Evolutionary conservation across 257 asterid species (phyloP), one percentile per base, ranked within the genome.

Genomic region (Pogostemon cablin): DNA sequence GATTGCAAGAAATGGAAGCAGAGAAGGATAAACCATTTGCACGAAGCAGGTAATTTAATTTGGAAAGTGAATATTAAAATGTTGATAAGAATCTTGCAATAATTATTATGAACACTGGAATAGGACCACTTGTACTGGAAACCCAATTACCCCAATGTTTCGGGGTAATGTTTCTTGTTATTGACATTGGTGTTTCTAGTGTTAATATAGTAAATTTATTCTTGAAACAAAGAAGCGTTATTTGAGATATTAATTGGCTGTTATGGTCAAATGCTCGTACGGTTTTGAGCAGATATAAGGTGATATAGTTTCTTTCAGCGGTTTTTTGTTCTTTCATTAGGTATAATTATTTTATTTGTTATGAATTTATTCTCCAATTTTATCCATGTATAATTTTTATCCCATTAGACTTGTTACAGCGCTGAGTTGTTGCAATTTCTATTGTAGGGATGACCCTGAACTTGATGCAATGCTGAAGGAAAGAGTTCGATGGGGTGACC

Each of bases 21-120:
- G 97, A 93, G 87, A 93, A 85, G 86, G 86, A 89, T n/a, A 89
- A 85, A 77, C 99, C 97, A 17, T 93, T 93, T 86, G 96, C 99
- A 34, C 84, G 99, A 69, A 84, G 70, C 91, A 90, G 96, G 97
- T 90, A 77, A 59, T 55, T 9, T 32, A 38, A 3, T 61, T 58
- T 47, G 63, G 34, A 72, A 25, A 40, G 9, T 70, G 5, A 42
- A 44, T 48, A 9, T 43, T 15, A 34, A 35, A 20, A 54, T 50
- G 43, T 40, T 54, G 55, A 39, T 9, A 25, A 67, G 54, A 42
- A 40, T n/a, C 43, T n/a, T 38, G 39, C 54, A 64, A 9, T 41
- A 44, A 15, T 46, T 44, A 37, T 53, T 20, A 67, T 40, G 50
- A 40, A 64, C 41, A n/a, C 46, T 59, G 35, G 55, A 62, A 62